Base-by-base conservation (phyloP, 768 basidiomycete species). In the Hortiboletus flavorubellus region DNA sequence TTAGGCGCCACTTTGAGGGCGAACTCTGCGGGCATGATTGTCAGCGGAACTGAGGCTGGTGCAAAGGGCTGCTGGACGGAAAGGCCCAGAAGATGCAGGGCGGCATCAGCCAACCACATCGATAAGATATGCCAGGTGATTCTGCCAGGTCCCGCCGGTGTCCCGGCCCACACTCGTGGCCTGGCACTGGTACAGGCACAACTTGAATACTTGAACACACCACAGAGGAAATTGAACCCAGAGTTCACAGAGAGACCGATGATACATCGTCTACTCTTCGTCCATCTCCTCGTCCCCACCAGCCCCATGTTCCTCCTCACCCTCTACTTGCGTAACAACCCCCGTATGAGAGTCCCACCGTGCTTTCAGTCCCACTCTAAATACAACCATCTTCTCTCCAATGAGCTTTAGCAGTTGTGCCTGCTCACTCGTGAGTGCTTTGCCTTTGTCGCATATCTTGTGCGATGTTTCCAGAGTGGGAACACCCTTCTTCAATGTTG, bases 381-480 rank as follows among this genome's bases (percentile, higher is more conserved):
- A 95, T 46, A 78, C 80, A 3, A 93, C 93, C 89, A 95, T 89
- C 73, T 84, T 87, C 65, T 93, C 82, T 11, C 92, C 93, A 40
- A 93, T 83, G 57, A 98, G 77, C 77, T 98, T 98, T 58, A 99
- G 75, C 44, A 98, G 75, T 72, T 98, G 91, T 29, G 94, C 86
- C 75, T 98, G 91, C 72, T 98, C 95, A 51, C 82, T 71, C 4
- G 89, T 87, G 59, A 99, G 75, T 50, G 73, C 73, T 61, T 92
- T 87, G 46, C 91, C 95, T 69, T 89, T 74, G 61, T 85, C 83
- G 72, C 96, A 98, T 47, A 99, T 74, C 50, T 81, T 80, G 68
- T 98, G 93, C n/a, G 91, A 78, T 44, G 74, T 79, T 51, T 82
- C 80, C 44, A 98, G 75, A 8, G 87, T 89, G 5, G 96, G 95